Conservation (phyloP, 2,329 filamentous ascomycete genomes). For the Elsinoe arachidis region DNA sequence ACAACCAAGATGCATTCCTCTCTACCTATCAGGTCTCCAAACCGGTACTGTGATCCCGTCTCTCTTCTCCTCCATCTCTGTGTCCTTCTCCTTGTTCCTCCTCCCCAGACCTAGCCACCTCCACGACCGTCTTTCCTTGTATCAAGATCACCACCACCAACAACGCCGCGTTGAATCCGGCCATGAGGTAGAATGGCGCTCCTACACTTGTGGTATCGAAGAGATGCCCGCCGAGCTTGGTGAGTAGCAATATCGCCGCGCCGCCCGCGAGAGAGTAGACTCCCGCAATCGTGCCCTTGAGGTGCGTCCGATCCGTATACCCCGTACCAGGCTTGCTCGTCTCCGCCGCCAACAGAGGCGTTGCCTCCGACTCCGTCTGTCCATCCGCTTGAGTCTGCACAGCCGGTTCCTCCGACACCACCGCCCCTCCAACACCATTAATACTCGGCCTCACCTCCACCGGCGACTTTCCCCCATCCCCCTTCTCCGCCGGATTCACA, state of each 20-base stretch:
- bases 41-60: constrained; percentile 5
- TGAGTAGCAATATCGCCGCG: constrained; percentile 79
- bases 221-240: constrained; percentile 77
- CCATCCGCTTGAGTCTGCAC: no score
- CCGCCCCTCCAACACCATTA: neutral
- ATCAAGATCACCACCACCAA: constrained; percentile 38
- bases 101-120: neutral
- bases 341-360: constrained; percentile 7
- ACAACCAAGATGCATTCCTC: neutral
- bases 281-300: constrained; percentile 92
- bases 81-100: neutral
- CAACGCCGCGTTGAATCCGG: constrained; percentile 70
- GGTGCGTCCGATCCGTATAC: constrained; percentile 32
- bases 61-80: neutral
- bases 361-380: neutral
- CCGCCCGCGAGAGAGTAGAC: constrained; percentile 89
- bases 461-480: neutral
- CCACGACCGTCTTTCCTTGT: neutral
- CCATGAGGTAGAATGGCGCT: constrained; percentile 92
- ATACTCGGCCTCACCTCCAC: neutral
- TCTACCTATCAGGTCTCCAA: neutral
- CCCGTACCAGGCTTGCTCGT: neutral
- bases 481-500: neutral
- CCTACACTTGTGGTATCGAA: constrained; percentile 69
- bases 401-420: neutral